Percentiles rank a stretch among this genome's conserved stretches.
phyloP scores from a whole-genome alignment of 2,329 filamentous ascomycete species.

The Helotiales sp. region DNA sequence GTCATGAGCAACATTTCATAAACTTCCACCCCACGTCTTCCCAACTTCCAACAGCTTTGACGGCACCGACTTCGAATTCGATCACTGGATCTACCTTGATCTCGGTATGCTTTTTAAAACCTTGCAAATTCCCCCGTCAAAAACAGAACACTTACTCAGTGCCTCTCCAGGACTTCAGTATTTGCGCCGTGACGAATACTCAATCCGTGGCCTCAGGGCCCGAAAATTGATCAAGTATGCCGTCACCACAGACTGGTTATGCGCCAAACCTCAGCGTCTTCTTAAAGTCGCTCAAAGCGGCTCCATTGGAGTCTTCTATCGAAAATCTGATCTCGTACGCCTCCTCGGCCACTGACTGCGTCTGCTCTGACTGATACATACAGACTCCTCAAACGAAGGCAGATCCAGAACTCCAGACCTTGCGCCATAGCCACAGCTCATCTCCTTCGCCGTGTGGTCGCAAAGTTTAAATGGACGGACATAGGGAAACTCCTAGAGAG shows the following conservation, averaged over 20 bases:
- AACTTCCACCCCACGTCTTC: neutral
- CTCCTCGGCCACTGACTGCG: conserved; percentile 25
- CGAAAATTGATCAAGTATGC: conserved; percentile 52
- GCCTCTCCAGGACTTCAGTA: conserved; percentile 11
- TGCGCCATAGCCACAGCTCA: conserved; percentile 92
- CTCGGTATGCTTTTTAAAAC: neutral
- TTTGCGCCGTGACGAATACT: neutral
- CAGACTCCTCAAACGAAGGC: conserved; percentile 83
- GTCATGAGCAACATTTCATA: neutral
- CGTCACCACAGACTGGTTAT: conserved; percentile 49
- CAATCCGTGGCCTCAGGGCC: neutral
- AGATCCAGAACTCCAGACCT: conserved; percentile 85
- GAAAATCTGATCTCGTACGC: conserved; percentile 79
- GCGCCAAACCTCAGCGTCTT: conserved; percentile 80
- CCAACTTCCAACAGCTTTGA: neutral
- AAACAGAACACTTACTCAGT: neutral
- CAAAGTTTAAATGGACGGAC: conserved; percentile 77
- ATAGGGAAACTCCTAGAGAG: conserved; percentile 79
- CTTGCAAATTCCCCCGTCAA: neutral
- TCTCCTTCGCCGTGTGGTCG: conserved; percentile 85
- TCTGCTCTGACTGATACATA: conserved; percentile 22
- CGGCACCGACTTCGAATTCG: neutral
- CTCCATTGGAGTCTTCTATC: conserved; percentile 78
- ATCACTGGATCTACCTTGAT: neutral
- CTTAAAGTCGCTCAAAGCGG: conserved; percentile 77